A percentile compares a stretch with the other conserved stretches of the same genome.
Conservation (phyloP, 345 rosid species). For the Eucalyptus tenuipes region DNA sequence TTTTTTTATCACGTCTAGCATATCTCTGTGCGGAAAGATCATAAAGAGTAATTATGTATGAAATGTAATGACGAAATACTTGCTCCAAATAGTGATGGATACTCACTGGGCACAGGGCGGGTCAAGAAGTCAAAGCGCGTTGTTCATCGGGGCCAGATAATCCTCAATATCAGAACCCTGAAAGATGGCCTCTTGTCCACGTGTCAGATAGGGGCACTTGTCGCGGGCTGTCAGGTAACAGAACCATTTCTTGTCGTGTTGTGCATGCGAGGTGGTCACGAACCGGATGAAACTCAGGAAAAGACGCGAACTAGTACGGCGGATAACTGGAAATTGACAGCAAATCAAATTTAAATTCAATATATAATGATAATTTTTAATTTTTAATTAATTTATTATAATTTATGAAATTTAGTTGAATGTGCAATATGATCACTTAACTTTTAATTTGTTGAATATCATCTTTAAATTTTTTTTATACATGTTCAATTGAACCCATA, state of each 20-base stretch:
- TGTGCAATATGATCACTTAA: accelerated
- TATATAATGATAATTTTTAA: no score
- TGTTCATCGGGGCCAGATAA: neutral
- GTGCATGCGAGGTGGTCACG: neutral
- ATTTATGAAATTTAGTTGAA: no score
- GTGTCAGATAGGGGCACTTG: neutral
- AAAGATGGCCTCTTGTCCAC: neutral
- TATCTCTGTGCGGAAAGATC: neutral
- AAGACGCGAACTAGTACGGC: neutral
- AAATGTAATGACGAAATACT: neutral
- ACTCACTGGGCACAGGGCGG: neutral
- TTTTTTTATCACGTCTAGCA: neutral
- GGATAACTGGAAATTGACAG: no score
- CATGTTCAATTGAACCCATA: no score
- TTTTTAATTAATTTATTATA: no score
- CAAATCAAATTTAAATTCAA: no score
- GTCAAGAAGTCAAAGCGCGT: neutral
- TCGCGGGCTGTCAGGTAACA: neutral
- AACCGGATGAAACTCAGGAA: neutral
- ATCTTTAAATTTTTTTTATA: no score
- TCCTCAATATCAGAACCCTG: neutral
- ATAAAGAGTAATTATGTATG: no score
- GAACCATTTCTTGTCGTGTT: neutral
- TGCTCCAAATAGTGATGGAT: neutral
- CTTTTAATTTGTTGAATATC: no score